Conservation (phyloP, 2,329 filamentous ascomycete genomes). For the Dryadomyces quercivorus region DNA sequence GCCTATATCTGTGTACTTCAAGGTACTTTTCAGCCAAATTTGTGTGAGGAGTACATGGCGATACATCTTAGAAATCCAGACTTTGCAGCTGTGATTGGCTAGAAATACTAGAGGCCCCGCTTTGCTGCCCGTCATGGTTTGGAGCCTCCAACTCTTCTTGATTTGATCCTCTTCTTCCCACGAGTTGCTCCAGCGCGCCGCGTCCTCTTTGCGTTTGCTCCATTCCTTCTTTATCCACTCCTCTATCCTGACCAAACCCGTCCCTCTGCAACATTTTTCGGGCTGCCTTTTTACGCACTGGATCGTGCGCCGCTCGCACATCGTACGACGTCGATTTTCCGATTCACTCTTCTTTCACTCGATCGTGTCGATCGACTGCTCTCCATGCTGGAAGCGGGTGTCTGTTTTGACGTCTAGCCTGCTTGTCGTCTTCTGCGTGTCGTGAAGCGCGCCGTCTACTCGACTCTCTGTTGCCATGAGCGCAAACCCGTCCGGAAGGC, state of each 20-base stretch:
- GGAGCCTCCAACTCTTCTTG: neutral
- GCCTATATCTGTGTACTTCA: neutral
- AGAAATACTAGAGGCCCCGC: neutral
- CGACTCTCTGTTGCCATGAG: constrained; percentile 26
- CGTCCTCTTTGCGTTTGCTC: neutral
- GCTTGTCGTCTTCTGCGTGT: neutral
- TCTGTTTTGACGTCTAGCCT: neutral
- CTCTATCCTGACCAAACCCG: neutral
- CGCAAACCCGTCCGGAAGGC: constrained; percentile 23
- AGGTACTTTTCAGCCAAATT: neutral
- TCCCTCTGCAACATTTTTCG: neutral
- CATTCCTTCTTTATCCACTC: neutral
- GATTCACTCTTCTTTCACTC: neutral
- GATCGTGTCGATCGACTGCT: neutral
- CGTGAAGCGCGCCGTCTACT: neutral
- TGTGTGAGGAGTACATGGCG: neutral
- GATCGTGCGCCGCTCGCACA: neutral
- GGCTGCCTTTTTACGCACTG: neutral
- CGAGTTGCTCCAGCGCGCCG: neutral
- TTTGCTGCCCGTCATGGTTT: neutral
- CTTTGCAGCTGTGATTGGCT: neutral
- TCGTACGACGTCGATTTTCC: neutral
- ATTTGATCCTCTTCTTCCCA: neutral
- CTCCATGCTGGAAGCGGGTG: neutral
- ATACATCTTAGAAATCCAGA: neutral